phyloP scores from a whole-genome alignment of 2,329 filamentous ascomycete genomes.

The Arthrobotrys pseudoclavata region DNA sequence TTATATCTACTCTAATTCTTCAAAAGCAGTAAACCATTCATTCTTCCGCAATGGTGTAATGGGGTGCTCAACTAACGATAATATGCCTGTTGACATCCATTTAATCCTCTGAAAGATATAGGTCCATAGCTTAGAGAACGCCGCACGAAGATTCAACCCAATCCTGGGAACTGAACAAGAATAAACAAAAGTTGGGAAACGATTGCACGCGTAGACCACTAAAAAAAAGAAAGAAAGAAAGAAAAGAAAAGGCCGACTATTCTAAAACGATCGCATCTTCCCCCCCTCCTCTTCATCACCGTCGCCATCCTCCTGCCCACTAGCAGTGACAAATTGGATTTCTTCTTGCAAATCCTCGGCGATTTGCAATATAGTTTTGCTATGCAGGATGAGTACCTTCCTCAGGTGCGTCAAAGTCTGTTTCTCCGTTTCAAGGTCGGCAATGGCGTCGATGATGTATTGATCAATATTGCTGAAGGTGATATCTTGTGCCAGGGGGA shows the following conservation, averaged over 20 bases:
- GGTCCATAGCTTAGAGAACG: too few species aligned
- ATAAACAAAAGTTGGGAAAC: too few species aligned
- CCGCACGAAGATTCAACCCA: too few species aligned
- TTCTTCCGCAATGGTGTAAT: too few species aligned
- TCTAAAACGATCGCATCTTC: too few species aligned
- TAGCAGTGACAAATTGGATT: slow-evolving; percentile 9
- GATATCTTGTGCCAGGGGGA: slow-evolving; percentile 6
- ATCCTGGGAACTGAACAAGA: too few species aligned
- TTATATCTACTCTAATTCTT: too few species aligned
- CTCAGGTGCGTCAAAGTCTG: slow-evolving; percentile 36
- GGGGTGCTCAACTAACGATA: too few species aligned
- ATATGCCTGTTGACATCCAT: too few species aligned
- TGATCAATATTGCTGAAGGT: slow-evolving; percentile 45
- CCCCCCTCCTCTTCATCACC: not conserved
- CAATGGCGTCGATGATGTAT: not conserved
- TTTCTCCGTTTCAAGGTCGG: slow-evolving; percentile 4
- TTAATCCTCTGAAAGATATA: too few species aligned
- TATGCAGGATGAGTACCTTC: not conserved
- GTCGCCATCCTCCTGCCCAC: not conserved
- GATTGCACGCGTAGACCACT: too few species aligned
- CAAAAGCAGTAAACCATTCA: too few species aligned
- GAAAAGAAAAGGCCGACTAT: not conserved
- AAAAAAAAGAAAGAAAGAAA: not conserved
- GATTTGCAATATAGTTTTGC: slow-evolving; percentile 15
- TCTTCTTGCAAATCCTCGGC: slow-evolving; percentile 37